phyloP scores from a whole-genome alignment of 129 eudicot genomes.

The Smallanthus sonchifolius region DNA sequence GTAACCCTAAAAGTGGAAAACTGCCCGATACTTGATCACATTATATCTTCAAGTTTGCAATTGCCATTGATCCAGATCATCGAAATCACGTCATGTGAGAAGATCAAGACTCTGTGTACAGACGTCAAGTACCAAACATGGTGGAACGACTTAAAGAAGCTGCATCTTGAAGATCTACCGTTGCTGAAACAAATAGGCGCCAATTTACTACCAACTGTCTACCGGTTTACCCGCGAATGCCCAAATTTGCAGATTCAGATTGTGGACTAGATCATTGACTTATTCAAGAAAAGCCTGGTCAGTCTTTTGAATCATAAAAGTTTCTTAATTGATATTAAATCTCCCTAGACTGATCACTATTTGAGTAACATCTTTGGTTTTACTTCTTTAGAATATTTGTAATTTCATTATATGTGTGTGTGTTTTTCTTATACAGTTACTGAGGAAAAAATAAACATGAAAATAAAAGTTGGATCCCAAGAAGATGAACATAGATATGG shows the following conservation, averaged over 20 bases:
- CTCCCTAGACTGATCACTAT: neutral
- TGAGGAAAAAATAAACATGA: neutral
- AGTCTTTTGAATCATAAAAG: too few relatives aligned
- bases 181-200: neutral
- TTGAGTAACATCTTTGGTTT: neutral
- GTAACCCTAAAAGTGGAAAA: slow-evolving; percentile 14
- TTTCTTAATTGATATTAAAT: too few relatives aligned
- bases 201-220: neutral
- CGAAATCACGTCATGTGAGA: slow-evolving; percentile 27
- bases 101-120: slow-evolving; percentile 6
- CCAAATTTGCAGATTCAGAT: neutral
- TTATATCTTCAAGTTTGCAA: neutral
- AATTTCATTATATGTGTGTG: neutral
- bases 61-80: neutral
- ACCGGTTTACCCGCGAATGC: neutral
- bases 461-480: neutral
- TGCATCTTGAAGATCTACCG: slow-evolving; percentile 16
- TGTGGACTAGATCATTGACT: neutral
- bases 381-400: too few relatives aligned
- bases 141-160: neutral
- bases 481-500: neutral
- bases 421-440: neutral
- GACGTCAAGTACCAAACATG: neutral
- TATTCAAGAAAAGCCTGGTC: too few relatives aligned
- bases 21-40: slow-evolving; percentile 14